Evolutionary conservation across 345 rosid genomes (phyloP), one percentile per base, ranked within the genome.

Genomic region (Brassica incana): DNA sequence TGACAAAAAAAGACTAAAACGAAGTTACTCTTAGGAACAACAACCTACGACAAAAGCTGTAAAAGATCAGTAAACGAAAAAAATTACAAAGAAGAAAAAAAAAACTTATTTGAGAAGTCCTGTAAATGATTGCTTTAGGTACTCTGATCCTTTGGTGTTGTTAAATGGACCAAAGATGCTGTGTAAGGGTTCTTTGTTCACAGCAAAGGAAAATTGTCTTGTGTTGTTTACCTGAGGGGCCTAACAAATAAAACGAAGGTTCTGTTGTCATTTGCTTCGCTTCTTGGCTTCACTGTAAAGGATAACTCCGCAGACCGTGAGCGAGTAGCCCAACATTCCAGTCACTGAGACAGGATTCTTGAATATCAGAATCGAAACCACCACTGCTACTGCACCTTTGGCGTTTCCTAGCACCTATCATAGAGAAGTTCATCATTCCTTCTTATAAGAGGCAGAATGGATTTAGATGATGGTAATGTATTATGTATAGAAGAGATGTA

Each of bases 371-470:
- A 88, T 86, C 1, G 91, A 88, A 16, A 89, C 81, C 75, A 85
- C 88, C 74, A 86, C 91, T 7, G 88, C 90, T n/a, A 89, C 90
- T 1, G 88, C 90, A 0, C 90, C 87, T 84, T 86, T 88, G 38
- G 93, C 91, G 80, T 88, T 89, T 33, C 90, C 91, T 40, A 88
- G 77, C 64, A 88, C 93, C 91, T 89, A 79, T 73, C 58, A 10
- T 0, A 45, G 30, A 65, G 1, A 45, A 20, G 48, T 65, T 74
- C 25, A 70, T 18, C 18, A 18, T 18, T 18, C 18, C 18, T 18
- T 18, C 20, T 61, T 48, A 32, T 45, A 45, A 29, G 11, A 45
- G 63, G 16, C 70, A 76, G 45, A 40, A 32, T 35, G 33, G 71
- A 32, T 63, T 70, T 32, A 33, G 29, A 62, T 35, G 30, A 64